Base-by-base conservation (phyloP, 192 early-diverging fungal genomes). In the Phlyctochytrium planicorne region DNA sequence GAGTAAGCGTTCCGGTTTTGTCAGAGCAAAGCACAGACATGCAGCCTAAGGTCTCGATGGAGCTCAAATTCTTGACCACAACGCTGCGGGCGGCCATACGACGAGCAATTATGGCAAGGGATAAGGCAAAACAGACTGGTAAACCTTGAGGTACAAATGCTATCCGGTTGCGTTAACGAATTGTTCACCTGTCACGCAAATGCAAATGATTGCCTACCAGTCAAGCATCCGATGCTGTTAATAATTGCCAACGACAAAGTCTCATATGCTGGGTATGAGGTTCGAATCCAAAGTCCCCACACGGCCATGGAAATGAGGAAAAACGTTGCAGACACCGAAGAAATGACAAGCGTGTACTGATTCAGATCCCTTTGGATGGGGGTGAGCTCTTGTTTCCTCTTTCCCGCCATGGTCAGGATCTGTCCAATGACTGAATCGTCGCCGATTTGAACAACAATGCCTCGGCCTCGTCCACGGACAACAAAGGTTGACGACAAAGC, bases 1-100 rank as follows among this genome's bases (percentile, higher is more conserved):
- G 80, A 14, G 94, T 97, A 36, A 97, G 74, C 3, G 93, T 97
- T 0, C 93, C 94, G n/a, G 94, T 95, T 79, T 97, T 97, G 74
- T 97, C 93, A 37, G 90, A 92, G 75, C 83, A 84, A 34, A 88
- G 61, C 4, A 91, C 85, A 63, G 75, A 85, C 55, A 93, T 86
- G 53, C 87, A 87, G 29, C 93, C 95, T 23, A 97, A 82, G 0
- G 93, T 93, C 79, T 97, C 93, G 63, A 97, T 87, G 0, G 90
- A 90, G 33, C 88, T 84, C n/a, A 97, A 80, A 30, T 90, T 87
- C 72, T 94, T 93, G 47, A 89, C 84, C 30, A 95, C 76, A 53
- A 94, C 85, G 34, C 85, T 85, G 60, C 78, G 52, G 6, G 12
- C 50, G 53, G 87, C 83, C 89, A 93, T 90, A 24, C 88, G 80